A percentile compares a stretch with the other conserved stretches of the same genome.
phyloP scores from a whole-genome alignment of 2,329 filamentous ascomycete genomes.

The Chalaropsis thielavioides region DNA sequence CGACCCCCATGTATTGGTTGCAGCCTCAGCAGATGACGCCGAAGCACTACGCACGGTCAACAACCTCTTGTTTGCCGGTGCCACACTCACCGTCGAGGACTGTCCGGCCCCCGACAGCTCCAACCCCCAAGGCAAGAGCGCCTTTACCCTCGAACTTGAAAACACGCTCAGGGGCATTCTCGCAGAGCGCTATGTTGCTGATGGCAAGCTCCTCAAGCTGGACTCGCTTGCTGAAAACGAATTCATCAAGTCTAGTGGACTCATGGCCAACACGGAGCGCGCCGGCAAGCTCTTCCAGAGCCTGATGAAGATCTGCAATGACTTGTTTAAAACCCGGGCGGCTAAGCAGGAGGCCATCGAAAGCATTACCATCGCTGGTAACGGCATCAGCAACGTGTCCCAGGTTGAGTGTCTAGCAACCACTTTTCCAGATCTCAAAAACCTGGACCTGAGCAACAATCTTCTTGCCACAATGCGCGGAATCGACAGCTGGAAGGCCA shows the following conservation, averaged over 20 bases:
- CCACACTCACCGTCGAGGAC: slow-evolving; percentile 31
- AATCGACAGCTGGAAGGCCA: slow-evolving; percentile 62
- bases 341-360: slow-evolving; percentile 65
- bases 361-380: slow-evolving; percentile 69
- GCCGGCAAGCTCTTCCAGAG: slow-evolving; percentile 83
- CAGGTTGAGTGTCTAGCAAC: slow-evolving; percentile 61
- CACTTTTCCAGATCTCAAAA: slow-evolving; percentile 72
- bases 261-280: slow-evolving; percentile 56
- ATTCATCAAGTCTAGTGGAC: slow-evolving; percentile 56
- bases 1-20: slow-evolving; percentile 56
- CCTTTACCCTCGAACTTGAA: slow-evolving; percentile 46
- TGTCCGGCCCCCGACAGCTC: slow-evolving; percentile 3
- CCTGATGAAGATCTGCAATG: slow-evolving; percentile 73
- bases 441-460: slow-evolving; percentile 81
- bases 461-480: slow-evolving; percentile 53
- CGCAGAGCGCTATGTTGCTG: slow-evolving; percentile 54
- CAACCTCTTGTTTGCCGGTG: slow-evolving; percentile 52
- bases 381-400: slow-evolving; percentile 57
- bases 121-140: slow-evolving; percentile 27
- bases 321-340: slow-evolving; percentile 55
- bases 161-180: slow-evolving; percentile 57
- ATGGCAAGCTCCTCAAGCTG: slow-evolving; percentile 65
- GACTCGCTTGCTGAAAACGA: slow-evolving; percentile 62
- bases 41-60: slow-evolving; percentile 53
- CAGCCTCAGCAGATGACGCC: slow-evolving; percentile 48